Evolutionary conservation across 768 basidiomycete species (phyloP), one percentile per base, ranked within the genome.

Genomic region (Mycena floridula): DNA sequence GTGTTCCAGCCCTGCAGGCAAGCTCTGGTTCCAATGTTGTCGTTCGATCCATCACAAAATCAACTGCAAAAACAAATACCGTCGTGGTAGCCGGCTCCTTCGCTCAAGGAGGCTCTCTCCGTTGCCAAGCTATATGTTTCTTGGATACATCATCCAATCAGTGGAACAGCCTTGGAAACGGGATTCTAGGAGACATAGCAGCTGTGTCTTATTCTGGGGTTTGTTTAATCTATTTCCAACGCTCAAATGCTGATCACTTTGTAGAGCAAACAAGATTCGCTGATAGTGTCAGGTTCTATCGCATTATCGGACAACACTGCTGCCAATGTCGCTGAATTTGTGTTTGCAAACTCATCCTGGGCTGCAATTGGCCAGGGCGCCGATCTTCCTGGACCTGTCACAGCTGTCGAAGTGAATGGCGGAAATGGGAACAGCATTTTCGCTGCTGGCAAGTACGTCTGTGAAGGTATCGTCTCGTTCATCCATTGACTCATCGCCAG

Each of bases 1-100:
- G 69, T 13, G 59, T 83, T 30, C 84, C 82, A 48, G 59, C 82
- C 1, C 66, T 95, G 12, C 76, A 81, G 63, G 70, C 74, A 9
- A 59, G 58, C 18, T 58, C 79, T 12, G 80, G 79, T 3, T 64
- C 73, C 0, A 50, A 64, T 5, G 82, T 85, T 18, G 68, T 81
- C 36, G 84, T 94, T 46, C 79, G 86, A 35, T 84, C 83, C 1
- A 74, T 97, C 51, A 76, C 77, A 2, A 67, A 72, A 44, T 77
- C 89, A 0, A 57, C 74, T 1, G 73, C 81, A 11, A 76, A 81
- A 53, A 54, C 76, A 21, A 74, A 80, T 38, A 71, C 70, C 2
- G 59, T 97, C 43, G 69, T 96, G 39, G 85, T 96, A 9, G 92
- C 87, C 2, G 95, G 95, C n/a, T 80, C 85, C 2, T 97, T 99